Evolutionary conservation across 768 basidiomycete genomes (phyloP), one percentile per base, ranked within the genome.

Genomic region (Lepiota brunneoincarnata): DNA sequence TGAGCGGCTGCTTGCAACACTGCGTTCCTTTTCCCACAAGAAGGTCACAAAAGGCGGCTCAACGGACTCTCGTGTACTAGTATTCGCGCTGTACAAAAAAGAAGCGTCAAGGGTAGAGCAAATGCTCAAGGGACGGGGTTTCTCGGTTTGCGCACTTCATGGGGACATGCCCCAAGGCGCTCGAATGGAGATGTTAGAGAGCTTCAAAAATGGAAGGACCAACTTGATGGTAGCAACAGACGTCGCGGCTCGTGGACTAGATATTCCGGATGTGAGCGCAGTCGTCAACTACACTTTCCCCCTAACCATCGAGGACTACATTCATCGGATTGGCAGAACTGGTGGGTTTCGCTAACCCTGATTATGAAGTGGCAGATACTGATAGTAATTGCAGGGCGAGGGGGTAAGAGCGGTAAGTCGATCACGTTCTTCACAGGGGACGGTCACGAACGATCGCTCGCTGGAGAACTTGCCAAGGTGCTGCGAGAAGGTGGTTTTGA

Each of bases 261-360:
- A 99, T 75, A 98, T 99, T 63, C 95, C 97, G 2, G 87, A 96
- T 65, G 97, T 99, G 26, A 90, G 84, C 21, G 81, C 87, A 21
- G 97, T 99, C 43, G 83, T 98, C 67, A 97, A 98, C 72, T 96
- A 97, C 64, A 95, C 91, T n/a, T 98, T 95, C 74, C 96, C 96
- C 37, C 75, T 99, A 64, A 98, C 94, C 2, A 88, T 98, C 44
- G 96, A 97, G 72, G 88, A 92, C 72, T 95, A 89, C 63, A 81
- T 93, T 61, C 92, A 94, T 69, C 88, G 92, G 7, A 93, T 94
- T 56, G 92, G 92, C 42, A 80, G 92, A 56, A 94, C 93, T 1
- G 91, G 90, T 89, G 63, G 62, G 77, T 70, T 36, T 61, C 31
- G 41, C 6, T 24, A 42, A 24, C 18, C 18, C 9, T 58, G 18